Base-by-base conservation (phyloP, 2,329 filamentous ascomycete species). In the Pezicula neosporulosa region DNA sequence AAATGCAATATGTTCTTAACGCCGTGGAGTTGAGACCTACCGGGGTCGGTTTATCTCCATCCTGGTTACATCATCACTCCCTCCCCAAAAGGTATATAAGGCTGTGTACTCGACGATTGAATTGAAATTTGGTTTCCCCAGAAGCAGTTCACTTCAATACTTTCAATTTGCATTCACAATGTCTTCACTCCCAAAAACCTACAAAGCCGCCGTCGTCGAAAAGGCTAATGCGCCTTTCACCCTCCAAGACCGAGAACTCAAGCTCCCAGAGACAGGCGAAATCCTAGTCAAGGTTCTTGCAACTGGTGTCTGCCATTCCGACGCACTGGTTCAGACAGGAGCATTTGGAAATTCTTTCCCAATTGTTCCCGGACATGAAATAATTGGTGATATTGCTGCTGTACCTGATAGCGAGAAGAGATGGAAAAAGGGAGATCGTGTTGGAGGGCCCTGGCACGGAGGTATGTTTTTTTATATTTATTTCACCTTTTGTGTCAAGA, bases 231-330 rank as follows among this genome's bases (percentile, higher is more conserved):
- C 68, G 3, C 76, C 81, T 0, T 73, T 87, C 56, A 69, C 69
- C 2, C 70, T 90, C 56, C 77, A 82, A 56, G 79, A 89, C 3
- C 62, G 85, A 4, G 72, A 77, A 16, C 73, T 90, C 38, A 73
- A 77, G 52, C 64, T 72, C 33, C 85, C 86, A 1, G 69, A 74
- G 6, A 64, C 73, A 0, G 77, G 78, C 16, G 74, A 89, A 60
- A 71, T 91, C 3, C 77, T 91, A 24, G 76, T 89, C 66, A 90
- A 90, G 66, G 79, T 89, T 3, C 72, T 83, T 8, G 87, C 87
- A 6, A 89, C 83, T 59, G 87, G 87, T 41, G 79, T 92, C 45
- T 91, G 87, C 67, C 84, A 83, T 12, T 35, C 44, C 10, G 47
- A 49, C 38, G 24, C 44, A 4, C 45, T 42, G 5, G 67, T 79